A percentile compares a stretch with the other conserved stretches of the same genome.
Conservation (phyloP, 192 early-diverging fungal genomes). For the Geranomyces variabilis region DNA sequence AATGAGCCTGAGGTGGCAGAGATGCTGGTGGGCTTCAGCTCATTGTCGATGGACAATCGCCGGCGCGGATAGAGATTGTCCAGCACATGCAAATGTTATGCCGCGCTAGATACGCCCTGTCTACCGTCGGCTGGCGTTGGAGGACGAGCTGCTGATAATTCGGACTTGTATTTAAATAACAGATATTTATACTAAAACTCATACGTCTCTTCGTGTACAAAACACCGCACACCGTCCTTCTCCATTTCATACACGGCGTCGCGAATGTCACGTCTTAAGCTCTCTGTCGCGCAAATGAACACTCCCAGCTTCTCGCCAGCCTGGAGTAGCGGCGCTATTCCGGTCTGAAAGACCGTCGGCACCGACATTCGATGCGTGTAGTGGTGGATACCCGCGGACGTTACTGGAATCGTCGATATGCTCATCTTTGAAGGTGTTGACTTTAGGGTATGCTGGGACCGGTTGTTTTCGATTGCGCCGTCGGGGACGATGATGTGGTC, state of each 20-base stretch:
- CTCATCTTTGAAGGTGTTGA: neutral
- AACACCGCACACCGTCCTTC: neutral
- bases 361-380: neutral
- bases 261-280: neutral
- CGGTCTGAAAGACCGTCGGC: neutral
- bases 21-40: neutral
- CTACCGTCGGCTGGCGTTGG: too few species aligned
- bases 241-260: neutral
- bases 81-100: too few species aligned
- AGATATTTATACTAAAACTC: neutral
- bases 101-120: too few species aligned
- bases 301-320: neutral
- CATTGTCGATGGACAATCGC: neutral
- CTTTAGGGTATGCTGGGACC: neutral
- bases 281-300: constrained; percentile 8
- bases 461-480: neutral
- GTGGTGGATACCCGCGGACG: neutral
- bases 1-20: neutral
- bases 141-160: too few species aligned
- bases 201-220: constrained; percentile 3
- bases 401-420: neutral
- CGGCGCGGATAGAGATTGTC: too few species aligned
- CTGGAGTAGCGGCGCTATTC: neutral
- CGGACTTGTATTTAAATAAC: too few species aligned
- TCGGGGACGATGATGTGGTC: neutral